Base-by-base conservation (phyloP, 345 rosid genomes). In the Hypericum androsaemum region DNA sequence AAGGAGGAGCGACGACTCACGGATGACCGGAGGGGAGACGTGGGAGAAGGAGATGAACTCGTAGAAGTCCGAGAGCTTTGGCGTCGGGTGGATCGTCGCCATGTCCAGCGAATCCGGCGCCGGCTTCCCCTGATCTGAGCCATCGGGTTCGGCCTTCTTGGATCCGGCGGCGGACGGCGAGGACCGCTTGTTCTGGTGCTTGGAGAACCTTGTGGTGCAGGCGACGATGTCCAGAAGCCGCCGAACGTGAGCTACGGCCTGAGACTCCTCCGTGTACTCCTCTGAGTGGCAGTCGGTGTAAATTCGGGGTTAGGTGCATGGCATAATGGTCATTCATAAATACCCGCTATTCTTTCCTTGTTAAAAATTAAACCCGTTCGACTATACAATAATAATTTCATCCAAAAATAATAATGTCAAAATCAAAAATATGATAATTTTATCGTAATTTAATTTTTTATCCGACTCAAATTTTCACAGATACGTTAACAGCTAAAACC, bases 11-110 rank as follows among this genome's bases (percentile, higher is more conserved):
- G 2, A 12, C 46, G 12, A 59, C 81, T 71, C 59, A 88, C 98
- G 74, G 57, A 84, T 92, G 48, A 90, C 71, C 5, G 98, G 95
- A 65, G 89, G 88, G 32, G 86, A 59, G 47, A 88, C 81, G 61
- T 88, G 82, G 47, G 96, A 74, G 64, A 88, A 77, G 44, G 95
- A 90, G 86, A 90, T 79, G 71, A 83, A 90, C 14, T 90, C 95
- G 64, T 88, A 90, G 63, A 90, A 90, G 54, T 84, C 88, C 37
- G 88, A 84, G 12, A 88, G 95, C 57, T 80, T 79, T 58, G 78
- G 88, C 39, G 94, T 87, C 39, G 94, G 98, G 41, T 78, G 87
- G 77, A 90, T 73, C 46, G 84, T 69, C 54, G 68, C 75, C 89
- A 82, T 80, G 22, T 73, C 87, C 44, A 65, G 59, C 41, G 72